Percentiles rank a stretch among this genome's conserved stretches.
Conservation (phyloP, 129 eudicot genomes). For the Tagetes erecta region DNA sequence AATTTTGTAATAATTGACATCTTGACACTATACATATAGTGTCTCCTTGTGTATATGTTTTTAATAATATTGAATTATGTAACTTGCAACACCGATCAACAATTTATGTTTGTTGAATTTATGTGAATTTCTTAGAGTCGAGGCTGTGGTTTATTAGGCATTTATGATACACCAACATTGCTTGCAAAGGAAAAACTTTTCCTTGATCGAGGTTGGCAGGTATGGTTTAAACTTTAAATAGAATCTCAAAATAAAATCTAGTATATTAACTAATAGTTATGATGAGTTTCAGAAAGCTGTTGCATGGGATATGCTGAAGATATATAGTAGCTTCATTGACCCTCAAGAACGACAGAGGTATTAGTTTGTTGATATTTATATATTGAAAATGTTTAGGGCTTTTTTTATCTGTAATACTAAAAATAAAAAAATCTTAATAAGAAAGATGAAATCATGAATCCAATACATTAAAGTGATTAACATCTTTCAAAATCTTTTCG, state of each 20-base stretch:
- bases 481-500: background rate
- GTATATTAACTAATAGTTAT: background rate
- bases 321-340: constrained; percentile 74
- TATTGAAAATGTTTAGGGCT: background rate
- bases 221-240: constrained; percentile 27
- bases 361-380: constrained; percentile 4
- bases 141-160: constrained; percentile 87
- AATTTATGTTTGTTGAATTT: background rate
- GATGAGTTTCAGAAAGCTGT: constrained; percentile 66
- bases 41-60: background rate
- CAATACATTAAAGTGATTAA: background rate
- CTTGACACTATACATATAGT: background rate
- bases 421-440: background rate
- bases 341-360: constrained; percentile 93
- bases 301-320: constrained; percentile 98
- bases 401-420: background rate
- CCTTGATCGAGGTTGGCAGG: constrained; percentile 99
- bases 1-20: background rate
- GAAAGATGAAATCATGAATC: background rate
- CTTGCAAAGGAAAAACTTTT: constrained; percentile 83
- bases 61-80: background rate
- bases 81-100: background rate
- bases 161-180: constrained; percentile 91
- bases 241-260: background rate
- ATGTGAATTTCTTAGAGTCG: constrained; percentile 55